phyloP scores from a whole-genome alignment of 768 basidiomycete genomes.

The Trametes villosa region DNA sequence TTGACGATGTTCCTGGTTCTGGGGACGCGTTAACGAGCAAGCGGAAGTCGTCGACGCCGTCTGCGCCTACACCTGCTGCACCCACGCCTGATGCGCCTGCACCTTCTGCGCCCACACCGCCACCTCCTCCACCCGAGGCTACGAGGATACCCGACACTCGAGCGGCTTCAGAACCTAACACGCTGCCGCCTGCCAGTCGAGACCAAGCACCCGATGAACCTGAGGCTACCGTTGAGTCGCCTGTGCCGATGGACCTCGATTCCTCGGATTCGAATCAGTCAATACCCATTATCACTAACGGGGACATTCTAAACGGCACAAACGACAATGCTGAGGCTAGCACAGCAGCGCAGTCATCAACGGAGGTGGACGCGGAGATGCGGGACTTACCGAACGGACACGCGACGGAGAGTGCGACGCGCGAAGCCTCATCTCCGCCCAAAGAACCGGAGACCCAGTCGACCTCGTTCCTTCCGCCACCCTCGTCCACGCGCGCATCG shows the following conservation, averaged over 20 bases:
- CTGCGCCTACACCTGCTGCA: not conserved
- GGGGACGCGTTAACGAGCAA: not conserved
- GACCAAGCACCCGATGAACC: not conserved
- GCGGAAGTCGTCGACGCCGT: not conserved
- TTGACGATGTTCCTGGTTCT: too few species aligned
- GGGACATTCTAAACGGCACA: not conserved
- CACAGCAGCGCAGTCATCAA: too few species aligned
- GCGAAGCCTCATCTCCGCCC: too few species aligned
- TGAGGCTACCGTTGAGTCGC: not conserved
- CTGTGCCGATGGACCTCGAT: slow-evolving; percentile 1
- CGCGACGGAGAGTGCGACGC: too few species aligned
- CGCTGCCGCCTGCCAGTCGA: not conserved
- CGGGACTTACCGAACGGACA: too few species aligned
- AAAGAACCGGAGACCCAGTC: too few species aligned
- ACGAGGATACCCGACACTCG: not conserved
- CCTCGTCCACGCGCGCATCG: too few species aligned
- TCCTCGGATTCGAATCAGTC: not conserved
- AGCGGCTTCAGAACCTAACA: not conserved
- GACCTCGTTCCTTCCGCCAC: too few species aligned
- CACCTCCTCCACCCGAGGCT: not conserved
- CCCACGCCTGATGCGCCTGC: not conserved
- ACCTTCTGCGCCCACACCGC: not conserved
- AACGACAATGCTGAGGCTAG: not conserved
- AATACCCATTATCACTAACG: not conserved
- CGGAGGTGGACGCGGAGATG: too few species aligned